These are phyloP conservation scores for Bocquillonia castaneifolia DNA, from an alignment of 441 rosid species.

Conservation along the genomic window DNA sequence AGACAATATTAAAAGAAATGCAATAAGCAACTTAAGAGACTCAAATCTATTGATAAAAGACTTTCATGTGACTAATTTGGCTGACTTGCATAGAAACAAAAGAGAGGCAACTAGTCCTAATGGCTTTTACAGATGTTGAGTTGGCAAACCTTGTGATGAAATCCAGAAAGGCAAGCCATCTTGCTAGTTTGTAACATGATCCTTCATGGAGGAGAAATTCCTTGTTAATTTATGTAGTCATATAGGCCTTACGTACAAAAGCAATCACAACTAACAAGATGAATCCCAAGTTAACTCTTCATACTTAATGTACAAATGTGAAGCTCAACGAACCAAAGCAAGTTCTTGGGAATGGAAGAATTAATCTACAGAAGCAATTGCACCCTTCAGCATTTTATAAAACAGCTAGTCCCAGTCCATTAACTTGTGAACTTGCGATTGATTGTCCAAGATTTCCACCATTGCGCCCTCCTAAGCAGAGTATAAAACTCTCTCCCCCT, in stretches of 20 bases:
- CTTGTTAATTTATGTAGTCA: not conserved
- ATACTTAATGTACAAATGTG: conserved; percentile 4
- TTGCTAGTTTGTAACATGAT: not conserved
- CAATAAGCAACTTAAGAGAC: not conserved
- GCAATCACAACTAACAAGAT: not conserved
- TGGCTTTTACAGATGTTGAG: not conserved
- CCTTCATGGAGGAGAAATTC: not conserved
- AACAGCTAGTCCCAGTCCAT: not conserved
- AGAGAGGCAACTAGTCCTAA: not conserved
- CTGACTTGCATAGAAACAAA: not conserved
- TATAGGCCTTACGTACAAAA: not conserved
- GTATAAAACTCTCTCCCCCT: too few species aligned
- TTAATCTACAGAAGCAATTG: not conserved
- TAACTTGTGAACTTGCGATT: not conserved
- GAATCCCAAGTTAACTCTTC: not conserved
- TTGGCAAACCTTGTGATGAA: not conserved
- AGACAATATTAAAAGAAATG: not conserved
- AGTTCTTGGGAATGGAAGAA: not conserved
- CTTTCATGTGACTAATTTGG: not conserved
- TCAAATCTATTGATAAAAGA: not conserved
- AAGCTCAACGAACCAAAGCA: not conserved
- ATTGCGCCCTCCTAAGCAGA: not conserved
- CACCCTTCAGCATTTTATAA: conserved; percentile 1
- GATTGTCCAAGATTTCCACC: not conserved
- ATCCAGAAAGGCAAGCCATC: conserved; percentile 1